Conservation (phyloP, 495 filamentous ascomycete genomes). For the Lichina pygmaea region DNA sequence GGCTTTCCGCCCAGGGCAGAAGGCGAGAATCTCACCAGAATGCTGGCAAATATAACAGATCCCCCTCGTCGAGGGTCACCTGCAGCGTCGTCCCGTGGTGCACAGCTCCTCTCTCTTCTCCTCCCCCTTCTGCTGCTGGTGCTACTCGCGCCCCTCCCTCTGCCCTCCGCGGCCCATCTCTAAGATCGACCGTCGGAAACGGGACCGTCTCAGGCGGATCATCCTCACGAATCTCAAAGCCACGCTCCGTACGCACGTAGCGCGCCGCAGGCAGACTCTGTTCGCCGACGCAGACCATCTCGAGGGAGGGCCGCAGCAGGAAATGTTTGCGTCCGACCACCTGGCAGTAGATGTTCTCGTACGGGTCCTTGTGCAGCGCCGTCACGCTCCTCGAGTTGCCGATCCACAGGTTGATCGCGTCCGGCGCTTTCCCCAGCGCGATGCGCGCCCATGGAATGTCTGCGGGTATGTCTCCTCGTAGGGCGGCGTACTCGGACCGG, state of each 20-base stretch:
- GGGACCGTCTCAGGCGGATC: constrained; percentile 20
- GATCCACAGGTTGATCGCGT: constrained; percentile 61
- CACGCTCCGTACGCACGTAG: constrained; percentile 15
- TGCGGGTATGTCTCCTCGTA: constrained; percentile 25
- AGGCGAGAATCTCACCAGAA: constrained; percentile 27
- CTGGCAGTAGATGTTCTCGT: constrained; percentile 61
- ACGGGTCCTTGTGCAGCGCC: constrained; percentile 49
- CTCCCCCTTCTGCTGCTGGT: too few species aligned
- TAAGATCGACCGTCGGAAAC: constrained; percentile 35
- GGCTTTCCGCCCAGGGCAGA: too few species aligned
- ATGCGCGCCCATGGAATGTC: constrained; percentile 39
- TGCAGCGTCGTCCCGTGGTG: constrained; percentile 23
- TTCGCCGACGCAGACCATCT: constrained; percentile 35
- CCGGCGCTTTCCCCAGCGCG: constrained; percentile 29
- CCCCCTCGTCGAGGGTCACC: constrained; percentile 36
- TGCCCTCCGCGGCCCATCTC: too few species aligned
- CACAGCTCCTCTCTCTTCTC: constrained; percentile 2
- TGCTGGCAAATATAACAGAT: constrained; percentile 57
- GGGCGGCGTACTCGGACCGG: constrained; percentile 30
- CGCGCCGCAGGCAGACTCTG: constrained; percentile 18
- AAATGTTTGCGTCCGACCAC: constrained; percentile 43
- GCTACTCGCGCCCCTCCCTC: too few species aligned
- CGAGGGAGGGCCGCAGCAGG: constrained; percentile 36
- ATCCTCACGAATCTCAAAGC: constrained; percentile 10
- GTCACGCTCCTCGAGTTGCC: constrained; percentile 37